Evolutionary conservation across 1,284 basidiomycete species (phyloP).

Genomic region (Phenoliferia sp.): DNA sequence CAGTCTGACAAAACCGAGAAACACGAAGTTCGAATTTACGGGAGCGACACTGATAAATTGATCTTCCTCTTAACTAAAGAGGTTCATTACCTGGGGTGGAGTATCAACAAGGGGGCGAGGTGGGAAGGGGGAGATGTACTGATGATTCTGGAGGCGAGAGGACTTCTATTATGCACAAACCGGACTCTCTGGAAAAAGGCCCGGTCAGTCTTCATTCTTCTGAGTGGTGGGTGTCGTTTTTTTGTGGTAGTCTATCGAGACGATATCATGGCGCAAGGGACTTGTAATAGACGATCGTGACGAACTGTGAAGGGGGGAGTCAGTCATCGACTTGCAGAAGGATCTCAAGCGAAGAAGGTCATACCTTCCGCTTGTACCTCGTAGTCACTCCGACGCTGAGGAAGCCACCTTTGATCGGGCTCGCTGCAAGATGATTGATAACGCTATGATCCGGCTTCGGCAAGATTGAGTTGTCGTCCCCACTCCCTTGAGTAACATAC

Average conservation of each 20-base stretch:
- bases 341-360: conserved; percentile 11
- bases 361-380: conserved; percentile 85
- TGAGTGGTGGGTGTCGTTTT: too few relatives aligned
- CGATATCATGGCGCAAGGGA: not conserved
- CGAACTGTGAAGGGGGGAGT: conserved; percentile 17
- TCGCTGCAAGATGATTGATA: conserved; percentile 90
- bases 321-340: not conserved
- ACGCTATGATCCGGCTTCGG: conserved; percentile 94
- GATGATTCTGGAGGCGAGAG: too few relatives aligned
- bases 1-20: too few relatives aligned
- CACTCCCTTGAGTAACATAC: conserved; percentile 41
- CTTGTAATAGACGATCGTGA: conserved; percentile 24
- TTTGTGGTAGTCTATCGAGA: not conserved
- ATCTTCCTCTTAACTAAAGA: too few relatives aligned
- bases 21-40: too few relatives aligned
- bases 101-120: too few relatives aligned
- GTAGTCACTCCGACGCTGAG: conserved; percentile 90
- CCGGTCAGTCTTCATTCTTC: too few relatives aligned
- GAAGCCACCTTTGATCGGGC: conserved; percentile 89
- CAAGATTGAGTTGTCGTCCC: conserved; percentile 88
- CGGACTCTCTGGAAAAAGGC: too few relatives aligned
- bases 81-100: too few relatives aligned
- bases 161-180: too few relatives aligned
- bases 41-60: too few relatives aligned
- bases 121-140: too few relatives aligned